Conservation (phyloP, 2,329 filamentous ascomycete genomes). For the Tolypocladium endophyticum region DNA sequence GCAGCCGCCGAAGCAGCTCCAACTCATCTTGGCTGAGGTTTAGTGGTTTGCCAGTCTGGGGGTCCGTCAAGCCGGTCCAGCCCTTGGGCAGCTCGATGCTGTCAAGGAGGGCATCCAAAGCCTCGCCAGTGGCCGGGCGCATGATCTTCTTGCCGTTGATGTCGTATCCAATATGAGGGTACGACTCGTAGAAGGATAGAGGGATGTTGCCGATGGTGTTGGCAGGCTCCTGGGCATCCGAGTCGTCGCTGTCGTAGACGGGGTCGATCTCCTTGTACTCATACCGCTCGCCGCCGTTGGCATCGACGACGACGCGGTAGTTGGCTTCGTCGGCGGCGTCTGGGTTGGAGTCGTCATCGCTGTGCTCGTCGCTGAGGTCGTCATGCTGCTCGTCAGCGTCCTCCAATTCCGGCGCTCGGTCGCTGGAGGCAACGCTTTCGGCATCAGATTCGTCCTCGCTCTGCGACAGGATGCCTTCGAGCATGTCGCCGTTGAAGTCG, state of each 20-base stretch:
- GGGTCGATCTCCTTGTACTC: conserved; percentile 91
- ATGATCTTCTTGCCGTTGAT: conserved; percentile 98
- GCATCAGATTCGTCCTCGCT: conserved; percentile 26
- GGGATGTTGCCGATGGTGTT: conserved; percentile 97
- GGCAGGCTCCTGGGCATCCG: conserved; percentile 63
- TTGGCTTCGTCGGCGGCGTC: neutral
- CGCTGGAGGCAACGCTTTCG: conserved; percentile 7
- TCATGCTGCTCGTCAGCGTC: neutral
- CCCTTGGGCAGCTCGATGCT: conserved; percentile 96
- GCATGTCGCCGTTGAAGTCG: conserved; percentile 44
- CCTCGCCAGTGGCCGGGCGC: conserved; percentile 87
- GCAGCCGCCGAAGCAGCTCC: conserved; percentile 77
- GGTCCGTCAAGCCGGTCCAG: conserved; percentile 93
- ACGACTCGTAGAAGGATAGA: conserved; percentile 90
- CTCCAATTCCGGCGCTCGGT: conserved; percentile 6
- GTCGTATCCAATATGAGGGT: conserved; percentile 96
- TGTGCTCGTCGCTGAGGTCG: conserved; percentile 25
- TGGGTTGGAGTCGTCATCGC: conserved; percentile 1
- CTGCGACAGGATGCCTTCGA: conserved; percentile 45
- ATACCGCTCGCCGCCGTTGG: conserved; percentile 83
- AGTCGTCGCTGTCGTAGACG: conserved; percentile 92
- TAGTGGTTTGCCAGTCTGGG: conserved; percentile 84
- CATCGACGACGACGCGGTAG: conserved; percentile 57
- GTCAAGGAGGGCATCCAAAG: conserved; percentile 84
- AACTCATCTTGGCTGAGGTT: conserved; percentile 81